Base-by-base conservation (phyloP, 352 stramenopile species). In the Detonula confervacea region DNA sequence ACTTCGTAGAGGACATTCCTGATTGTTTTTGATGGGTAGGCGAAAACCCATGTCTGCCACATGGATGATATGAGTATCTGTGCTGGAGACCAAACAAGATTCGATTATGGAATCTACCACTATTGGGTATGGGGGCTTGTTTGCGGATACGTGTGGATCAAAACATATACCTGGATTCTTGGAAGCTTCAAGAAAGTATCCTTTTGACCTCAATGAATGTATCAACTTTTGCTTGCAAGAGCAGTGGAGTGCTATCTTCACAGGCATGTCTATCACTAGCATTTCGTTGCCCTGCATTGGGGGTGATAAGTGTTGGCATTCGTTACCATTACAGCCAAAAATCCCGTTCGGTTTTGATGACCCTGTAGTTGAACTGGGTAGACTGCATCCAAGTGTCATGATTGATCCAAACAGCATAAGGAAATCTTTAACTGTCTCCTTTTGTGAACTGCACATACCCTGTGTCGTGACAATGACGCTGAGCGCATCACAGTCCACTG, bases 221-320 rank as follows among this genome's bases (percentile, higher is more conserved):
- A 65, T 27, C 30, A 65, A 11, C 49, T 8, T 1, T 33, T 49
- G 1, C 37, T 65, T 49, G 20, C 56, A 52, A 3, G 56, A 51
- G 30, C 2, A 16, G 29, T 65, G 56, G 3, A 65, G 6, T 5
- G 30, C 56, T n/a, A 65, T 65, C 51, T 65, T 65, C 1, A 65
- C 16, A 1, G 56, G 56, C 11, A 16, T 29, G 16, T 65, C 56
- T 30, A 65, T 44, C 7, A 65, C 56, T 12, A 65, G 30, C 35
- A 65, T 65, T 65, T 65, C 56, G 14, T 51, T 46, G 8, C 56
- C 56, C 12, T 18, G 1, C 11, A 51, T 33, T 29, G 29, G 2
- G 3, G 49, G 6, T 44, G 56, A 14, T n/a, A 65, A 16, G 30
- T 65, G 56, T 20, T 65, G 56, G 20, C 30, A 18, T 2, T 47